Percentiles rank a stretch among this genome's conserved stretches.
Conservation (phyloP, 345 rosid species). For the Citrus cavaleriei region DNA sequence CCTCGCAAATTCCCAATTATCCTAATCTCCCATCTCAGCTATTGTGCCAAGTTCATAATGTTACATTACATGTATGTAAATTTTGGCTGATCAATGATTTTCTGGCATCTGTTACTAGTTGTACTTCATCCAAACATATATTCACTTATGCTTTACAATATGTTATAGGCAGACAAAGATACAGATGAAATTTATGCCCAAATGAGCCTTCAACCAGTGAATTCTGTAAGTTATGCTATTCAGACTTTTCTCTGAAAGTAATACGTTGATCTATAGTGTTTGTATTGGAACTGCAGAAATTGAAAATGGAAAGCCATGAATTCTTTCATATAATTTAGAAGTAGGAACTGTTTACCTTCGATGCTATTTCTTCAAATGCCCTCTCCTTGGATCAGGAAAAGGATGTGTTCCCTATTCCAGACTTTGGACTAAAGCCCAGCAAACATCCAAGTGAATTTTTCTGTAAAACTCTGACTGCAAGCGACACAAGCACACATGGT, state of each 20-base stretch:
- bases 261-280: neutral
- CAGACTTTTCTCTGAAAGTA: neutral
- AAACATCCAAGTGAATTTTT: constrained; percentile 93
- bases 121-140: neutral
- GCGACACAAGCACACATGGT: constrained; percentile 99
- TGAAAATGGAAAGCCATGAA: neutral
- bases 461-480: constrained; percentile 94
- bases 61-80: constrained; percentile 67
- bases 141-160: constrained; percentile 1
- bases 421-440: constrained; percentile 76
- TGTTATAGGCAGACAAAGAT: constrained; percentile 83
- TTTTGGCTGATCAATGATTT: neutral
- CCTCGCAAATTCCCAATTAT: constrained; percentile 89
- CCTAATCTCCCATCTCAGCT: constrained; percentile 94
- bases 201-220: constrained; percentile 96
- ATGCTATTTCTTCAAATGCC: neutral
- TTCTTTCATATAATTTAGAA: neutral
- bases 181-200: constrained; percentile 94
- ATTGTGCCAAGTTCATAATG: constrained; percentile 96
- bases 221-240: constrained; percentile 52
- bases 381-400: constrained; percentile 53
- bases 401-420: constrained; percentile 83
- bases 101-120: neutral
- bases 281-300: neutral
- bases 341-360: neutral